Conservation (phyloP, 164 flowering plant genomes). For the Aristolochia fimbriata region DNA sequence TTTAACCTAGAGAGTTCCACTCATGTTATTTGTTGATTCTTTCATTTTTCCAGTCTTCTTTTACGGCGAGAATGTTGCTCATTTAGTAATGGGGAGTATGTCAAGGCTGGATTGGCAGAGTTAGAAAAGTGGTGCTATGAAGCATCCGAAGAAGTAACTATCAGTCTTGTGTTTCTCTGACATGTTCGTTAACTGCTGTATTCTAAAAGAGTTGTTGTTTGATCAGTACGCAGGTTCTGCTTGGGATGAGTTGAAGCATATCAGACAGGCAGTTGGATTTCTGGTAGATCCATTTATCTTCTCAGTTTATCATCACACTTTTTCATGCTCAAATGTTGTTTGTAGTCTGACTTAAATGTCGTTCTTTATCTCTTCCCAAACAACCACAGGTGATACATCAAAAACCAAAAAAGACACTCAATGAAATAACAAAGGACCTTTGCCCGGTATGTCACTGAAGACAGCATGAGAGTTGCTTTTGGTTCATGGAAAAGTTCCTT, state of each 20-base stretch:
- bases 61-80: slow-evolving; percentile 98
- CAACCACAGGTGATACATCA: slow-evolving; percentile 83
- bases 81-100: slow-evolving; percentile 94
- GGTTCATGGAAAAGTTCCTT: neutral
- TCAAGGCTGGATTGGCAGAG: slow-evolving; percentile 88
- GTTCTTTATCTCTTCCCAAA: neutral
- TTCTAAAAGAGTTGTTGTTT: neutral
- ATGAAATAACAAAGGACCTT: slow-evolving; percentile 82
- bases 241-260: slow-evolving; percentile 95
- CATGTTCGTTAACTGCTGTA: neutral
- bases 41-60: slow-evolving; percentile 61
- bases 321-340: neutral
- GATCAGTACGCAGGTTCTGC: slow-evolving; percentile 84
- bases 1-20: neutral
- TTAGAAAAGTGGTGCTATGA: slow-evolving; percentile 82
- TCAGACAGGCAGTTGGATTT: slow-evolving; percentile 98
- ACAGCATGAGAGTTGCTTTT: neutral
- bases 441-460: slow-evolving; percentile 58
- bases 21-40: neutral
- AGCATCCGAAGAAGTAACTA: slow-evolving; percentile 79
- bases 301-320: neutral
- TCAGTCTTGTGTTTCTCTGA: neutral
- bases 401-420: slow-evolving; percentile 83
- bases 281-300: slow-evolving; percentile 33
- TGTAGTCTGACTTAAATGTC: neutral